Base-by-base conservation (phyloP, 2,329 filamentous ascomycete genomes). In the Lasiodiplodia theobromae region DNA sequence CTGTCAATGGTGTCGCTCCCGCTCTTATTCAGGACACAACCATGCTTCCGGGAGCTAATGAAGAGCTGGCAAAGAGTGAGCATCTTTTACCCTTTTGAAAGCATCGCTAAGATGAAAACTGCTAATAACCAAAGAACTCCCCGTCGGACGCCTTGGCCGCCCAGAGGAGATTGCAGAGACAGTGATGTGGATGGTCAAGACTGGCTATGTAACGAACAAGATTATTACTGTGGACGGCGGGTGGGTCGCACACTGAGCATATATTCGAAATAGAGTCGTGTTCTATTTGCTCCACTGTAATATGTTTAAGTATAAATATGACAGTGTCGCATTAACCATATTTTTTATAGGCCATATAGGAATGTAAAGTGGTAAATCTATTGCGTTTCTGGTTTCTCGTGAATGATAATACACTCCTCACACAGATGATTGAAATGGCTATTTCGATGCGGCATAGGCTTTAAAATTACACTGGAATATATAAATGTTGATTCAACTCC, bases 161-260 rank as follows among this genome's bases (percentile, higher is more conserved):
- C 82, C 83, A 4, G 80, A 81, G 25, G 83, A 85, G 73, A 78
- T 84, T 69, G 82, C 83, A 1, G 82, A 83, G 71, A 83, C 81
- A 11, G 81, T 85, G 10, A 66, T 80, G 11, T 84, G 82, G 82
- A 81, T 84, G 75, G 78, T 83, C 12, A 81, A 80, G 73, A 84
- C 79, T 4, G 78, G 77, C 2, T 84, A 83, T 74, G 76, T 83
- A 66, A 84, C 82, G 18, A 83, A 83, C 65, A 84, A 85, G 73
- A 69, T 75, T 25, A 72, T 75, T 53, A 71, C 68, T 2, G 71
- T 75, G 23, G 73, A 75, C 67, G 73, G 74, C 31, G 73, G 74
- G 18, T 71, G 73, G 70, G 70, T 73, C 69, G 72, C 71, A 47
- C 72, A 74, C 66, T 73, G 69, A 71, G 44, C 21, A 4, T 3